Base-by-base conservation (phyloP, 441 rosid species). In the Euphorbia corollata region DNA sequence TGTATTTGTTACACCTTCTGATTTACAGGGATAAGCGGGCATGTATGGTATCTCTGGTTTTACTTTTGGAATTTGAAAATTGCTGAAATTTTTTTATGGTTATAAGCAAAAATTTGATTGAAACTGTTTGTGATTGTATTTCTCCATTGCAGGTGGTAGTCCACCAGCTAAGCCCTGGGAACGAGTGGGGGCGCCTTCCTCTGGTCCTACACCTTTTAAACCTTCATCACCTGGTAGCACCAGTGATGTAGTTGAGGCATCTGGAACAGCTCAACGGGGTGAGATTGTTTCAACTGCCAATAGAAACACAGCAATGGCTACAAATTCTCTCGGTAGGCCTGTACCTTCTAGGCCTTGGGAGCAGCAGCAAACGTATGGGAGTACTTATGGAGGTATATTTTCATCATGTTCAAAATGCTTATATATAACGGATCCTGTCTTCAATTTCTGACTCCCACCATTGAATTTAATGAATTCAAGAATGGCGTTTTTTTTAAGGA, bases 151-250 rank as follows among this genome's bases (percentile, higher is more conserved):
- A 83, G 97, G 79, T 66, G 75, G 82, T 12, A 76, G 84, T 64
- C 92, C 92, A 61, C 99, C 97, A 23, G 69, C 80, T 18, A 94
- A 94, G 74, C 99, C 99, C 16, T 94, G 99, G 97, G 99, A 94
- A 67, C 86, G 83, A 81, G 82, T 90, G 8, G 92, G 86, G 65
- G 59, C 76, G 41, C 76, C 93, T 0, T 76, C 96, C 0, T 68
- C 75, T 30, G 96, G 96, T 63, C 81, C 97, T 62, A 75, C 87
- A 1, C 99, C 99, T 54, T 94, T 94, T 68, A 94, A 87, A 74
- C 97, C 99, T 6, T 87, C 99, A 18, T 87, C 97, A 2, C 65
- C 84, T 55, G 94, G 97, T 24, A 89, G 82, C 84, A 94, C 98
- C 8, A 91, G 92, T 71, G 89, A 82, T 77, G 93, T 87, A 9